Conservation (phyloP, 805 yeast species). For the Debaryomyces tyrocola region DNA sequence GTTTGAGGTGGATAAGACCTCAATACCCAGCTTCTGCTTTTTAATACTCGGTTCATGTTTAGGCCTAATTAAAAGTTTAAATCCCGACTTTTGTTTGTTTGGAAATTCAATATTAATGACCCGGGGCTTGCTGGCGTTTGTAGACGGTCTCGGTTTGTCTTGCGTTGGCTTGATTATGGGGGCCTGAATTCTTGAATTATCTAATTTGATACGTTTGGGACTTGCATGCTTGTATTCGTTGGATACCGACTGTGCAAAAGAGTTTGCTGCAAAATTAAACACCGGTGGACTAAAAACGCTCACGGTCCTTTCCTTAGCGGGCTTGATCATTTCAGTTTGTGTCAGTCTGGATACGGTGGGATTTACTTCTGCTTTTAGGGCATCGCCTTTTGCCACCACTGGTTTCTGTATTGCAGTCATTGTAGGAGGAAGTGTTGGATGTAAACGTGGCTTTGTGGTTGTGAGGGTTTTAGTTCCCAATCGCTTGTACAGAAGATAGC, state of each 20-base stretch:
- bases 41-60: conserved; percentile 2
- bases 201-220: neutral
- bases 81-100: conserved; percentile 3
- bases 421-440: neutral
- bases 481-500: conserved; percentile 10
- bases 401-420: neutral
- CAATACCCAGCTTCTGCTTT: neutral
- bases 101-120: conserved; percentile 7
- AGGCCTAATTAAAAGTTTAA: conserved; percentile 7
- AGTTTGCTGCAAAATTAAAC: neutral
- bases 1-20: neutral
- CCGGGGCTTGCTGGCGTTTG: neutral
- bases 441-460: neutral
- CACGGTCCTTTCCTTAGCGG: neutral
- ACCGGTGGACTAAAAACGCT: neutral
- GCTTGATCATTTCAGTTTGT: neutral
- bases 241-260: neutral
- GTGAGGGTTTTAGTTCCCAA: too few relatives aligned
- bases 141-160: neutral
- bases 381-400: neutral
- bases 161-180: neutral
- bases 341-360: neutral
- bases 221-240: neutral
- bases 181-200: neutral
- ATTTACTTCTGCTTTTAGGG: neutral